A percentile compares a stretch with the other conserved stretches of the same genome.
phyloP scores from a whole-genome alignment of 2,329 filamentous ascomycete genomes.

The Calcarisporium arbuscula region DNA sequence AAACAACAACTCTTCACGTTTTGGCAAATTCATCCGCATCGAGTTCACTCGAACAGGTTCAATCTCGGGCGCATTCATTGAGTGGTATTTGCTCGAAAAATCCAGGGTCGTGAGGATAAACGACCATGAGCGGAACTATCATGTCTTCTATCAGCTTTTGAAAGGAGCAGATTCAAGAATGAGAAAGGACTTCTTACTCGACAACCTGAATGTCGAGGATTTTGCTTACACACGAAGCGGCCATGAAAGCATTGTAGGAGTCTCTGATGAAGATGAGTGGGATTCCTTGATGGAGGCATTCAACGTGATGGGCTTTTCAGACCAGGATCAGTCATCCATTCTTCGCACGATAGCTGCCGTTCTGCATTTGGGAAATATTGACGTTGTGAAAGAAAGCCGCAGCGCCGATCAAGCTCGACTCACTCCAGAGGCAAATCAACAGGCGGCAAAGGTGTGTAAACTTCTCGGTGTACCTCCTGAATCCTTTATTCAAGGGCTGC shows the following conservation, averaged over 20 bases:
- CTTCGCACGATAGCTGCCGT: slow-evolving; percentile 85
- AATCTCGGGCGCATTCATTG: slow-evolving; percentile 92
- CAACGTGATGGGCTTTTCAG: slow-evolving; percentile 84
- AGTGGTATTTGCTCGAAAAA: slow-evolving; percentile 97
- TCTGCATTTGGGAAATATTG: slow-evolving; percentile 87
- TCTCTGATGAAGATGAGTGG: slow-evolving; percentile 91
- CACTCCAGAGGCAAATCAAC: slow-evolving; percentile 64
- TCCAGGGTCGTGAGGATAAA: slow-evolving; percentile 93
- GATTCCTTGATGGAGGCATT: slow-evolving; percentile 86
- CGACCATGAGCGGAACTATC: slow-evolving; percentile 85
- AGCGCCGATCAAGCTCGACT: slow-evolving; percentile 86
- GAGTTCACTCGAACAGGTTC: slow-evolving; percentile 84
- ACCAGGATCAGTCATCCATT: slow-evolving; percentile 76
- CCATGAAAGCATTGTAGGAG: slow-evolving; percentile 83
- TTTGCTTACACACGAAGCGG: slow-evolving; percentile 90
- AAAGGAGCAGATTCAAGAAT: slow-evolving; percentile 70
- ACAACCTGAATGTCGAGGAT: slow-evolving; percentile 69
- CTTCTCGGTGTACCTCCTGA: slow-evolving; percentile 81
- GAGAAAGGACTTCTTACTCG: slow-evolving; percentile 71
- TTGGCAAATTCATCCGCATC: slow-evolving; percentile 98
- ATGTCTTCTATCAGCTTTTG: slow-evolving; percentile 93
- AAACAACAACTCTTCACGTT: slow-evolving; percentile 97
- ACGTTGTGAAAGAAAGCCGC: slow-evolving; percentile 83
- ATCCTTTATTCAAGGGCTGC: slow-evolving; percentile 77
- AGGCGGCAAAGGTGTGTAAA: slow-evolving; percentile 72